Evolutionary conservation across 1,284 basidiomycete species (phyloP).

Genomic region (Phenoliferia sp.): DNA sequence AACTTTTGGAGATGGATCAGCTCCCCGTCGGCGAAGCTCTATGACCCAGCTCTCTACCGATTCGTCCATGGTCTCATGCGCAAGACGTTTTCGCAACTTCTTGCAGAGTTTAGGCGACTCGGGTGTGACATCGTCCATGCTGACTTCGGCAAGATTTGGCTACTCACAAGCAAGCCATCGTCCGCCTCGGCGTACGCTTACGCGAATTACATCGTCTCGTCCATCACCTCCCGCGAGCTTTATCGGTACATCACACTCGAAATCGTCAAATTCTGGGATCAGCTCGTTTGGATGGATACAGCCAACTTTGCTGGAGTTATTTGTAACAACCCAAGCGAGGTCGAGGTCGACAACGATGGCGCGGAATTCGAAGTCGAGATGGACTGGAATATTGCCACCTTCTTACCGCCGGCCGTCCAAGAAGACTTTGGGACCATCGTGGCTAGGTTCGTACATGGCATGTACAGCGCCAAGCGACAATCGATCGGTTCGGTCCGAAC

Average conservation of each 20-base stretch:
- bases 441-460: conserved; percentile 78
- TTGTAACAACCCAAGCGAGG: conserved; percentile 68
- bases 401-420: conserved; percentile 81
- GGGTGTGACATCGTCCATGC: conserved; percentile 92
- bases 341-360: conserved; percentile 53
- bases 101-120: conserved; percentile 93
- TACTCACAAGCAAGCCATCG: conserved; percentile 87
- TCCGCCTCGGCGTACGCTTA: conserved; percentile 93
- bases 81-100: conserved; percentile 93
- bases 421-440: conserved; percentile 69
- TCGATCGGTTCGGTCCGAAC: conserved; percentile 51
- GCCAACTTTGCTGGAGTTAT: conserved; percentile 90
- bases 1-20: conserved; percentile 99
- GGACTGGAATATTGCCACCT: conserved; percentile 91
- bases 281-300: conserved; percentile 90
- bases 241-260: conserved; percentile 90
- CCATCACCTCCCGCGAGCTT: conserved; percentile 88
- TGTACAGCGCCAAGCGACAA: conserved; percentile 71
- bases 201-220: conserved; percentile 81
- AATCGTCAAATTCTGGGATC: conserved; percentile 89
- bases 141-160: conserved; percentile 84
- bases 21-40: conserved; percentile 76
- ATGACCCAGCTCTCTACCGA: conserved; percentile 87
- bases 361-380: conserved; percentile 59
- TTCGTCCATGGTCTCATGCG: conserved; percentile 96